Base-by-base conservation (phyloP, 768 basidiomycete species). In the Lactifluus echinatus region DNA sequence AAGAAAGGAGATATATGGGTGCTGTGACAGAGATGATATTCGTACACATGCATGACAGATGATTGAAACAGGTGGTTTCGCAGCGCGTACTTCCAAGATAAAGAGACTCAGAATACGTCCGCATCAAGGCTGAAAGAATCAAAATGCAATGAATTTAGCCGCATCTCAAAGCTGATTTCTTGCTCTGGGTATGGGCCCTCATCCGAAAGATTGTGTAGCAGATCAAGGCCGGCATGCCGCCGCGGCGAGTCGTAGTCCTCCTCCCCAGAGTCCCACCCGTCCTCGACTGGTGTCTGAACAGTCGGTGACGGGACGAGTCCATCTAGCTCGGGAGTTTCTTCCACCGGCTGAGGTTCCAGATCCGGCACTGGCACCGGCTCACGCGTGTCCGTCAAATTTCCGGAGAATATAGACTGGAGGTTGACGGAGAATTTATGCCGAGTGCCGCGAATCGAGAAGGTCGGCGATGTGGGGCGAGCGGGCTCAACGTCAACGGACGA, bases 71-170 rank as follows among this genome's bases (percentile, higher is more conserved):
- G 28, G 50, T 45, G 28, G 50, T 45, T 44, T 49, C 49, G 53
- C 43, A 42, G 33, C 45, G 47, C 19, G 50, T 47, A 37, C 21
- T 43, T 23, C 28, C 40, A 42, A 50, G 17, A 29, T 26, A 15
- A 12, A 56, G 37, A 68, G 62, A 51, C 29, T 52, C 68, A 59
- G 66, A 85, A 84, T 39, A 73, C 74, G 61, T 83, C 79, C 24
- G 76, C 75, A 66, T 88, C 83, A 54, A 88, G 84, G 52, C 82
- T 84, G 44, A 88, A 63, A 1, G 78, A 74, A 61, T 88, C 86
- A 66, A 88, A 88, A 66, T 85, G 84, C 53, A 88, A 72, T 31
- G 86, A 86, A 65, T 86, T 83, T 14, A 88, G 79, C 36, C 71
- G 73, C 83, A 85, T 81, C 72, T 88, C 83, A 49, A 83, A 70